Conservation (phyloP, 768 basidiomycete species). For the Naganishia onofrii region DNA sequence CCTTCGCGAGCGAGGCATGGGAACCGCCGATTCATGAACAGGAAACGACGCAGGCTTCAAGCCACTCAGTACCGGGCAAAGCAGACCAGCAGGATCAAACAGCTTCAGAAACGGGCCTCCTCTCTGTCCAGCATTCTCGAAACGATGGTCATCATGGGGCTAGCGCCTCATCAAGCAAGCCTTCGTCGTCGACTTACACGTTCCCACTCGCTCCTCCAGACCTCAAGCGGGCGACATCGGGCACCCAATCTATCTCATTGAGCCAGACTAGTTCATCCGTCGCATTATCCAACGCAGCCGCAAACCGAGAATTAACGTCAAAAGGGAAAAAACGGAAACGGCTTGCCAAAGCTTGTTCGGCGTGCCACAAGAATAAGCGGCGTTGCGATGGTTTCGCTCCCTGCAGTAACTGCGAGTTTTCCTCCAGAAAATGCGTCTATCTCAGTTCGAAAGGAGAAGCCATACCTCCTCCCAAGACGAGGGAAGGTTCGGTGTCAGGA, state of each 20-base stretch:
- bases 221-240: not conserved
- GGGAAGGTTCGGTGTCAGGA: conserved; percentile 8
- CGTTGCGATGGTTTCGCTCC: conserved; percentile 52
- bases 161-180: not conserved
- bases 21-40: conserved; percentile 14
- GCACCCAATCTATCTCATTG: conserved; percentile 3
- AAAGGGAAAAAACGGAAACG: conserved; percentile 52
- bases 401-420: conserved; percentile 51
- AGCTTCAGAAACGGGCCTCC: not conserved
- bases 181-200: not conserved
- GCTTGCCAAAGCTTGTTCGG: conserved; percentile 51
- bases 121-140: not conserved
- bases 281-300: not conserved
- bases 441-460: conserved; percentile 48
- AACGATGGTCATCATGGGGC: not conserved
- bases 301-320: conserved; percentile 43
- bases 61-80: not conserved
- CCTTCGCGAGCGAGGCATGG: conserved; percentile 1
- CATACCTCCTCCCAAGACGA: conserved; percentile 44
- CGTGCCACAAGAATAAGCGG: conserved; percentile 53
- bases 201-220: not conserved
- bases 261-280: conserved; percentile 18
- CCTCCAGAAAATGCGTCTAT: conserved; percentile 47
- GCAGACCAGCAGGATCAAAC: not conserved
- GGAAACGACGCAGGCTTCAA: not conserved